Base-by-base conservation (phyloP, 2,329 filamentous ascomycete species). In the Talaromyces atroroseus region DNA sequence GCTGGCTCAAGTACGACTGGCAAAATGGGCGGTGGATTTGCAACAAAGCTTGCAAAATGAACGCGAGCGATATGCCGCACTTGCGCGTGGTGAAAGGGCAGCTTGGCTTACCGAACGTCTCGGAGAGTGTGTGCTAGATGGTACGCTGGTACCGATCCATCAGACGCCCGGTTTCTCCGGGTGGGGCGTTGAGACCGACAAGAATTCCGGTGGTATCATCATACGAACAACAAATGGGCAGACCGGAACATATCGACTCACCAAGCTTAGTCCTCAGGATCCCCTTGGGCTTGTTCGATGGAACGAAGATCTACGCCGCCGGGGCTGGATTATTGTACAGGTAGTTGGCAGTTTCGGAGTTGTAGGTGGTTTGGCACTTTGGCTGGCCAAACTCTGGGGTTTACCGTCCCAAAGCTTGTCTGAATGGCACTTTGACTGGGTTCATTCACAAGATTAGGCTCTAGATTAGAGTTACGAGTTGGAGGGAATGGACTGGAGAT, bases 11-110 rank as follows among this genome's bases (percentile, higher is more conserved):
- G 79, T 92, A n/a, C 80, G 86, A 6, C 78, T 95, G 18, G 88
- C 86, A 1, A 88, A 87, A 66, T 95, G 90, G 90, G 90, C 90
- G 0, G 81, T 84, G 7, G 88, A 94, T 63, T 77, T 95, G 0
- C 89, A 95, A 67, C 82, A 84, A 56, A 90, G 87, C 65, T 76
- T 94, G 1, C 81, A 84, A 26, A 86, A 86, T 57, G 90, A 94
- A 68, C 81, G 85, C n/a, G 81, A 82, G 26, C 77, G 83, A 61
- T 92, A 86, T 59, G 84, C 88, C 59, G 75, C 80, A 7, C 73
- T 89, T 0, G 80, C 82, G 3, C 78, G 80, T 21, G 80, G 78
- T 21, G 84, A 91, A 67, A 75, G 86, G 36, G 84, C 85, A 3
- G 75, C 84, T 26, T 91, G 88, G 87, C 76, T 90, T 32, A 84